Percentiles rank a stretch among this genome's conserved stretches.
Conservation (phyloP, 2,329 filamentous ascomycete species). For the Colletotrichum simmondsii region DNA sequence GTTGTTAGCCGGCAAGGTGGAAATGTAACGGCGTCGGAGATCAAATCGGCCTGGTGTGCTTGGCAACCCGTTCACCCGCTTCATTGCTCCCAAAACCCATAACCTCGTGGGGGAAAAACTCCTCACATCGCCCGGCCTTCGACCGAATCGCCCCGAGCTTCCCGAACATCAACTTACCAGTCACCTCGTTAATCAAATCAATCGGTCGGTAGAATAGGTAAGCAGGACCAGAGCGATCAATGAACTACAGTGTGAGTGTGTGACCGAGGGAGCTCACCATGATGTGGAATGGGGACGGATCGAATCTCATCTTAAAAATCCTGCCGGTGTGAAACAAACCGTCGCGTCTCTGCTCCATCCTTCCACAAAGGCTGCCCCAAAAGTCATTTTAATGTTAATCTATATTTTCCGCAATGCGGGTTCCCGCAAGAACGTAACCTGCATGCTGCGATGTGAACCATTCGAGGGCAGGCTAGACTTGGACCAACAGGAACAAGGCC, state of each 20-base stretch:
- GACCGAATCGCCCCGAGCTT: conserved; percentile 22
- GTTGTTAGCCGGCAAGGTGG: neutral
- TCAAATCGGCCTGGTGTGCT: conserved; percentile 9
- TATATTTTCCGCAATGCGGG: conserved; percentile 20
- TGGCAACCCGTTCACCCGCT: conserved; percentile 16
- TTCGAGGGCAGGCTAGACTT: neutral
- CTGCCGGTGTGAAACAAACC: conserved; percentile 31
- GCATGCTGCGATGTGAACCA: conserved; percentile 18
- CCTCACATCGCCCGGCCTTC: conserved; percentile 3
- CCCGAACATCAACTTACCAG: neutral
- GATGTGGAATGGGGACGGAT: conserved; percentile 17
- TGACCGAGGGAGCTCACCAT: no score
- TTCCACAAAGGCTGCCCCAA: conserved; percentile 3
- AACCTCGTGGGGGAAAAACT: neutral
- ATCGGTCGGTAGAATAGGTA: neutral
- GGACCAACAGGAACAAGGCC: conserved; percentile 3
- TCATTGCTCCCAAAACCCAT: neutral
- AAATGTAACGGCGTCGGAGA: conserved; percentile 9
- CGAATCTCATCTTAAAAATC: conserved; percentile 30
- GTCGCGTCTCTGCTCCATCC: conserved; percentile 19
- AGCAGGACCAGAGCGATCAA: neutral
- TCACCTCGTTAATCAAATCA: conserved; percentile 6
- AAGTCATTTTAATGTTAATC: conserved; percentile 25
- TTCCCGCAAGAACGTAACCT: neutral
- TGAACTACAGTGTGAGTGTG: neutral